phyloP scores from a whole-genome alignment of 2,329 filamentous ascomycete genomes.

The Domatiomyces catenatus region DNA sequence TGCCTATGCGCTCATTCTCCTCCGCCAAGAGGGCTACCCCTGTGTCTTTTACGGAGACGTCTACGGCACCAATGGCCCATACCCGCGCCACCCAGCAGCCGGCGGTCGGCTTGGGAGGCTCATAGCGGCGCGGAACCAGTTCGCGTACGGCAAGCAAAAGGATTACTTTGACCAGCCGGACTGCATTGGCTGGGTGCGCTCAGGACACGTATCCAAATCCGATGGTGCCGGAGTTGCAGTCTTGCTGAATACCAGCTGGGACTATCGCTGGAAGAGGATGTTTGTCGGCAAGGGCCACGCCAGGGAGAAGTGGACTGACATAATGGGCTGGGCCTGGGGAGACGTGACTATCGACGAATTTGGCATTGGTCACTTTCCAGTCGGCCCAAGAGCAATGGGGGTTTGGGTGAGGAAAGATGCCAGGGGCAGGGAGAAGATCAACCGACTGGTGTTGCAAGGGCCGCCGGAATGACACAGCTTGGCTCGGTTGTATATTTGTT shows the following conservation, averaged over 20 bases:
- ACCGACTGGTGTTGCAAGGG: conserved; percentile 25
- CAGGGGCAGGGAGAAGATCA: conserved; percentile 33
- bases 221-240: conserved; percentile 36
- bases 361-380: conserved; percentile 45
- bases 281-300: conserved; percentile 43
- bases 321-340: conserved; percentile 39
- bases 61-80: conserved; percentile 45
- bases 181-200: conserved; percentile 48
- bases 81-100: conserved; percentile 39
- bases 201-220: conserved; percentile 21
- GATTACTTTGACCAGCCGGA: conserved; percentile 48
- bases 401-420: conserved; percentile 46
- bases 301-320: conserved; percentile 49
- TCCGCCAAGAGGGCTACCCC: conserved; percentile 42
- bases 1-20: conserved; percentile 56
- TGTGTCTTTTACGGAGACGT: conserved; percentile 59
- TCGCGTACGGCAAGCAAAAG: conserved; percentile 49
- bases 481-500: background rate
- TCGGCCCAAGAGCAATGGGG: conserved; percentile 38
- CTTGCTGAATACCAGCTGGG: conserved; percentile 39
- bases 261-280: conserved; percentile 38
- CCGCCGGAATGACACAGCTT: background rate
- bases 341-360: conserved; percentile 43
- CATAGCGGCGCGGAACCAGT: conserved; percentile 47
- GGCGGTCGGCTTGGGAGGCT: conserved; percentile 44